These are phyloP conservation scores for Hypoxylon fuscum DNA, from an alignment of 495 filamentous ascomycete genomes.

Conservation along the genomic window DNA sequence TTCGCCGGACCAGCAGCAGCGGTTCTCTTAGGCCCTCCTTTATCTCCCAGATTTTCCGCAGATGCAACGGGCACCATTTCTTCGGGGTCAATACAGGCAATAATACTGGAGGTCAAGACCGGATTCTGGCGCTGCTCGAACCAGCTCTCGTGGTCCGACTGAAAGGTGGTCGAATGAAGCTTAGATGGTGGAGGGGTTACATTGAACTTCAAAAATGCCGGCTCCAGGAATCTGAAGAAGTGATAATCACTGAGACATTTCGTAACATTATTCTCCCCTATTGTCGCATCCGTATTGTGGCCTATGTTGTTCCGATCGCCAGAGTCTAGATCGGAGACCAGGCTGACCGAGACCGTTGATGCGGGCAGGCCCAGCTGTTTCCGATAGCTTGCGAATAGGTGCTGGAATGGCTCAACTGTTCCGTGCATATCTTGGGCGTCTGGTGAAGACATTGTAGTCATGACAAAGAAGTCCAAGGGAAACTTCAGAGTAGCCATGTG, in stretches of 20 bases:
- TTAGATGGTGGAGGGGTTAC: no score
- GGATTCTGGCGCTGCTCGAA: no score
- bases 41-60: no score
- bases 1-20: no score
- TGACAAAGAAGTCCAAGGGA: conserved; percentile 64
- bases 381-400: conserved; percentile 48
- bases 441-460: conserved; percentile 58
- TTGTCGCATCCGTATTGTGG: conserved; percentile 9
- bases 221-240: conserved; percentile 23
- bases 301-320: no score
- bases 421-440: conserved; percentile 62
- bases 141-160: no score
- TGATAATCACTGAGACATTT: conserved; percentile 15
- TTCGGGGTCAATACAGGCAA: no score
- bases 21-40: no score
- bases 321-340: conserved; percentile 16
- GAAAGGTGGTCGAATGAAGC: no score
- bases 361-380: conserved; percentile 41
- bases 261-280: no score
- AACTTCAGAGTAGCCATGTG: conserved; percentile 46
- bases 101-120: no score
- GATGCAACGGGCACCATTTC: no score
- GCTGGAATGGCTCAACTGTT: conserved; percentile 64
- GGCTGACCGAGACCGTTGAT: conserved; percentile 6
- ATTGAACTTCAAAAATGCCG: conserved; percentile 30